Evolutionary conservation across 441 rosid genomes (phyloP), one percentile per base, ranked within the genome.

Genomic region (Breynia disticha): DNA sequence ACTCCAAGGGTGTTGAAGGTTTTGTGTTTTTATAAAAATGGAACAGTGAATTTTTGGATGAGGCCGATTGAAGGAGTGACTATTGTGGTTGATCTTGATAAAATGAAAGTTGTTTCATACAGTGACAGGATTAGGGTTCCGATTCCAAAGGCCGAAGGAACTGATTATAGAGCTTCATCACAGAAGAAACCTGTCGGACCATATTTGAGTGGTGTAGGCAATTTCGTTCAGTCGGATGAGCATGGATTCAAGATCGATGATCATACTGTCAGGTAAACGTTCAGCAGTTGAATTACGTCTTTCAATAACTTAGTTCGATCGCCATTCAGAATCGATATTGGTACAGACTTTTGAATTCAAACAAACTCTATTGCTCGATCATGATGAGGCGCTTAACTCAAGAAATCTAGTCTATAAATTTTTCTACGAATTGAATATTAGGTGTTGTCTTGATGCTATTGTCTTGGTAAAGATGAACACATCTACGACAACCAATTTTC

Each of bases 51-150:
- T 51, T 17, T 76, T 43, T 76, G 48, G 16, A 42, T 73, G 61
- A 60, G 69, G 35, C 81, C 81, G 0, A 61, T 76, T 12, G 81
- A 79, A 52, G 84, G 76, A 7, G 37, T 79, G 16, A 61, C 48
- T 0, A 46, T 76, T 3, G 3, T 43, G 3, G 72, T 69, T 5
- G 78, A 73, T 41, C 60, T 74, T 21, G 81, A 79, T 24, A 57
- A 63, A 39, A 69, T 74, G 74, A 67, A 58, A 52, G 53, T 79
- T 2, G 22, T 43, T 2, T 57, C 62, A 41, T 76, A 62, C 39
- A 7, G 21, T 7, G 84, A 79, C 10, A 57, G 47, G 41, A 5
- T 5, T 7, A 41, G 5, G 32, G 32, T 59, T 20, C 67, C 81
- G 0, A 38, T 73, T 16, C 79, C 84, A 0, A 79, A 74, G 19